Evolutionary conservation across 2,329 filamentous ascomycete species (phyloP), one percentile per base, ranked within the genome.

Genomic region (Pyrenophora teres): DNA sequence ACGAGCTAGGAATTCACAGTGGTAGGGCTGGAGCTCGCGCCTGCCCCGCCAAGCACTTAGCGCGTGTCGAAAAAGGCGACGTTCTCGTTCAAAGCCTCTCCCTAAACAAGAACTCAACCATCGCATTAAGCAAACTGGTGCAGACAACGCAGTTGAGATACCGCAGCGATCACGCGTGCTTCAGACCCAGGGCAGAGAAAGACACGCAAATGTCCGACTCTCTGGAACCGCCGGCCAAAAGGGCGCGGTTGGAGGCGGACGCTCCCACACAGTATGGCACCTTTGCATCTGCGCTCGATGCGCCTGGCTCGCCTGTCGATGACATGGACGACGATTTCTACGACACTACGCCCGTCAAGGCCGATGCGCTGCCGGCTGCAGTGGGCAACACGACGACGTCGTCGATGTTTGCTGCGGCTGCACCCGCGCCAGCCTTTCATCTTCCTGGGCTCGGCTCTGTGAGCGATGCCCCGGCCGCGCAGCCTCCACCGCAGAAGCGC

Each of bases 181-280:
- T 52, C 63, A 58, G 40, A 39, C 48, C 51, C 46, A 55, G 57
- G 63, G 61, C 52, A 59, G 61, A 67, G 63, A 51, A 52, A 46
- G 50, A 63, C 52, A 59, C 54, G 54, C 40, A 51, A 53, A 71
- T 72, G 67, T 65, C 69, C 59, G 68, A 73, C 65, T 64, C 65
- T 59, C 56, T 63, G 57, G 69, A 69, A 66, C 70, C 69, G 58
- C 75, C 76, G 36, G 69, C 72, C 50, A 77, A 78, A 69, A 71
- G 72, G 64, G 70, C 70, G 54, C 67, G 72, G 59, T 65, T 76
- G 47, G 64, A 70, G 49, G 57, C 63, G 56, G 75, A 77, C 56
- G 71, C 64, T 48, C 65, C 70, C 44, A 59, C 69, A 38, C 43
- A 46, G 54, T 61, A 68, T 56, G 67, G 69, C 54, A 69, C 73